Conservation (phyloP, 2,329 filamentous ascomycete species). For the Diaporthe sp. region DNA sequence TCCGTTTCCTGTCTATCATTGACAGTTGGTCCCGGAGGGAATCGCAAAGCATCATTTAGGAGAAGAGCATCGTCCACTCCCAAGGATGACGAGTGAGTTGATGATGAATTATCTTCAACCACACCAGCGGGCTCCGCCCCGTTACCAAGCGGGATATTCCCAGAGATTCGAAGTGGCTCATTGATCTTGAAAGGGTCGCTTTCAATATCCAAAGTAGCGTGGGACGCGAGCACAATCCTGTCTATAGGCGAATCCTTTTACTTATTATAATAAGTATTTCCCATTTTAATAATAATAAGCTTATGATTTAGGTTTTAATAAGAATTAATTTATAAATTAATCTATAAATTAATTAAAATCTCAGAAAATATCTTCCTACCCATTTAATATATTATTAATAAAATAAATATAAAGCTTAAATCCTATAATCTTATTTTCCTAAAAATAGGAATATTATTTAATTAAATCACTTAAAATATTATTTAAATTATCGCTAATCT, state of each 20-base stretch:
- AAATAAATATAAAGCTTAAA: no score
- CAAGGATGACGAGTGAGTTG: not conserved
- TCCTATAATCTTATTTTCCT: no score
- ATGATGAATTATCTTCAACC: not conserved
- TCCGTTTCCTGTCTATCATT: not conserved
- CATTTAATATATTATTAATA: no score
- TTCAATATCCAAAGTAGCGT: not conserved
- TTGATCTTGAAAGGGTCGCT: conserved; percentile 6
- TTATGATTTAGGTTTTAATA: no score
- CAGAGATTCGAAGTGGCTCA: not conserved
- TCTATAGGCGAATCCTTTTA: not conserved
- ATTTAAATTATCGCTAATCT: no score
- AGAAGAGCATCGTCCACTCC: not conserved
- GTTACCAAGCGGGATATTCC: not conserved
- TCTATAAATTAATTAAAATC: no score
- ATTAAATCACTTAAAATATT: no score
- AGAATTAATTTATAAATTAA: no score
- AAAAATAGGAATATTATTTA: no score
- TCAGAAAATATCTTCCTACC: no score
- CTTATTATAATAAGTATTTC: no score
- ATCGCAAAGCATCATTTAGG: not conserved
- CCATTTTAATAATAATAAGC: no score
- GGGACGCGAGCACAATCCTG: not conserved
- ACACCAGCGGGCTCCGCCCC: not conserved
- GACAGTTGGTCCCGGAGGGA: not conserved